phyloP scores from a whole-genome alignment of 2,329 filamentous ascomycete genomes.

The Cordyceps militaris region DNA sequence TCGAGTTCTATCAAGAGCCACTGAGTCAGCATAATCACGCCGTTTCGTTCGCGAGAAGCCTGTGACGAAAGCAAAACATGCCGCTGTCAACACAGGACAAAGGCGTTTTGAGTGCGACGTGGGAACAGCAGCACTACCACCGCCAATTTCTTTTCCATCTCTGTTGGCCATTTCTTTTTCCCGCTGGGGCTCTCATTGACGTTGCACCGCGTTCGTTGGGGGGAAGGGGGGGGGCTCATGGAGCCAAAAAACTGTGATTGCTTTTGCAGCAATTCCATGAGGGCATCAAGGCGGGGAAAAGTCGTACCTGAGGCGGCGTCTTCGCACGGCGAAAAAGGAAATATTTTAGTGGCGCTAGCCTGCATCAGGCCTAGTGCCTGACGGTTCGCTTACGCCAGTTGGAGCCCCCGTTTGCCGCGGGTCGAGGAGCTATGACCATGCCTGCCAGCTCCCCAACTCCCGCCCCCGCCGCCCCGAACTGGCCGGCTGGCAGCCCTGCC shows the following conservation, averaged over 20 bases:
- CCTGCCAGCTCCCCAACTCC: slow-evolving; percentile 4
- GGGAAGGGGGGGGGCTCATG: neutral
- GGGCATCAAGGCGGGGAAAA: neutral
- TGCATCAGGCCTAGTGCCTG: neutral
- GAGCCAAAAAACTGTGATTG: neutral
- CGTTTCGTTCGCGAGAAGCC: neutral
- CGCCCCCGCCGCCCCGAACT: no score
- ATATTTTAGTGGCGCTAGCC: neutral
- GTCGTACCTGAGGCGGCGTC: neutral
- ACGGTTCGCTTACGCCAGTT: slow-evolving; percentile 6
- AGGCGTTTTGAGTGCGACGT: neutral
- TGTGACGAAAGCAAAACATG: slow-evolving; percentile 2
- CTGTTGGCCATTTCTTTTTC: slow-evolving; percentile 4
- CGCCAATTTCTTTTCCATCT: neutral
- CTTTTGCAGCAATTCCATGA: slow-evolving; percentile 9
- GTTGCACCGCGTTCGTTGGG: neutral
- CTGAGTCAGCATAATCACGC: neutral
- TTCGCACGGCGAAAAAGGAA: slow-evolving; percentile 11
- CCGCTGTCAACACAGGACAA: neutral
- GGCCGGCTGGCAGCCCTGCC: neutral
- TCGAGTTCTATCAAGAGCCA: neutral
- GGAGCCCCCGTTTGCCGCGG: slow-evolving; percentile 2
- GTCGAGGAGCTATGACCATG: slow-evolving; percentile 8
- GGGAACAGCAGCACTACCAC: neutral
- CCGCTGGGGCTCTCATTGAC: slow-evolving; percentile 1